A percentile compares a stretch with the other conserved stretches of the same genome.
Evolutionary conservation across 352 stramenopile genomes (phyloP).

Genomic region (Saprolegnia diclina): DNA sequence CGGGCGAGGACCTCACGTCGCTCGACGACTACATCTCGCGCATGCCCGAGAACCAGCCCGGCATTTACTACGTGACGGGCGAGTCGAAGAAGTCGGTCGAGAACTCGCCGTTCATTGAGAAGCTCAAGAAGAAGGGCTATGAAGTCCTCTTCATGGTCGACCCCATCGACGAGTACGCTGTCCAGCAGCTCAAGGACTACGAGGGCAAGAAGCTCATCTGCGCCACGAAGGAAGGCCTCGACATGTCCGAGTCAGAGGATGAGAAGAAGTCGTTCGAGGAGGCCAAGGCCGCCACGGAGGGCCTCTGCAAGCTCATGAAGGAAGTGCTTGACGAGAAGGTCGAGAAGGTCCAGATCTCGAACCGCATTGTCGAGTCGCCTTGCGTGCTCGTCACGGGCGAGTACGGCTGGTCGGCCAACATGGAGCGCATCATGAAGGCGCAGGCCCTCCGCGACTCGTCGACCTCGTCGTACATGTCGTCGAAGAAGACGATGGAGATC

Average conservation of each 20-base stretch:
- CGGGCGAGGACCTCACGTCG: conserved; percentile 93
- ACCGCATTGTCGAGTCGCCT: conserved; percentile 97
- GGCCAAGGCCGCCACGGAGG: conserved; percentile 96
- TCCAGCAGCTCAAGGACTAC: conserved; percentile 99
- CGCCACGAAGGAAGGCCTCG: conserved; percentile 96
- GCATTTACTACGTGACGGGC: conserved; percentile 99
- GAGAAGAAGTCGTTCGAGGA: conserved; percentile 99
- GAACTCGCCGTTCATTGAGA: conserved; percentile 99
- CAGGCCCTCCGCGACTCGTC: conserved; percentile 97
- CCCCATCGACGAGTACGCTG: conserved; percentile 99
- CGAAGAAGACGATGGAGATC: conserved; percentile 99
- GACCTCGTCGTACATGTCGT: conserved; percentile 98
- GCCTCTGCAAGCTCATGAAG: conserved; percentile 99
- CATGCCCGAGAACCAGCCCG: conserved; percentile 95
- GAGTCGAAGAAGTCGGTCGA: conserved; percentile 99
- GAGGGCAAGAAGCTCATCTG: conserved; percentile 99
- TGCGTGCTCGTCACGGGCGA: conserved; percentile 99
- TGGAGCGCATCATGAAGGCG: conserved; percentile 99
- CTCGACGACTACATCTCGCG: conserved; percentile 98
- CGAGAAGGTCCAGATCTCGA: conserved; percentile 99
- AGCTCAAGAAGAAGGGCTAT: conserved; percentile 99
- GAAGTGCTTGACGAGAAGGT: conserved; percentile 99
- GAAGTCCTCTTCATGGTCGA: conserved; percentile 99
- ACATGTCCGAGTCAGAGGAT: conserved; percentile 94
- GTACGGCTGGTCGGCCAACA: conserved; percentile 99